Evolutionary conservation across 2,329 filamentous ascomycete species (phyloP).

Genomic region (Fusarium sublunatum): DNA sequence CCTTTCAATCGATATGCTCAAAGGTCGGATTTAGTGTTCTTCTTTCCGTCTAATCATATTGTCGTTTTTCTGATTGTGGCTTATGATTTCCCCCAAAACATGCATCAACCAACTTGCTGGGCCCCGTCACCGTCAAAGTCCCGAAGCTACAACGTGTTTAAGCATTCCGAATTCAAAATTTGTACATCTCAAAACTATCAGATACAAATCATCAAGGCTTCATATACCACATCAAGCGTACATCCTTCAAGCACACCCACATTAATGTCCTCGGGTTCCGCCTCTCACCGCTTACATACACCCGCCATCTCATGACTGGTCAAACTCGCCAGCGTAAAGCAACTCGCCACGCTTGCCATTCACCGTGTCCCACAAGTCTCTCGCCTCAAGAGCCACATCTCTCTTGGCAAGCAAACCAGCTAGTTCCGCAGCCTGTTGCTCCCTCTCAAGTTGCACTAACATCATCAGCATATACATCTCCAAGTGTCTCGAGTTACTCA

Average conservation of each 20-base stretch:
- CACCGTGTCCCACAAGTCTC: constrained; percentile 59
- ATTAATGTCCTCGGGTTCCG: too few species aligned
- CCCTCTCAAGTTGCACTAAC: constrained; percentile 56
- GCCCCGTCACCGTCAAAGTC: too few species aligned
- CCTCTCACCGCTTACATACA: too few species aligned
- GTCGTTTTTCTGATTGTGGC: too few species aligned
- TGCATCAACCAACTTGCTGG: too few species aligned
- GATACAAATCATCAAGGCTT: constrained; percentile 10
- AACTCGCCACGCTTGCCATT: constrained; percentile 58
- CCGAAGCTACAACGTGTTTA: too few species aligned
- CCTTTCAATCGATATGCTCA: too few species aligned
- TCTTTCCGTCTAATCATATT: too few species aligned
- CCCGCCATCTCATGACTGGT: constrained; percentile 28
- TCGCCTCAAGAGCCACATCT: constrained; percentile 51
- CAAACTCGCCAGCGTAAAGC: constrained; percentile 59
- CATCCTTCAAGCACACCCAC: background rate
- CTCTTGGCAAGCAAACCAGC: constrained; percentile 44
- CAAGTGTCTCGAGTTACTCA: constrained; percentile 49
- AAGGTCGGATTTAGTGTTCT: too few species aligned
- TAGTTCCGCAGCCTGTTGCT: constrained; percentile 52
- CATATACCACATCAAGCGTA: constrained; percentile 47
- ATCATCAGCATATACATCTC: background rate
- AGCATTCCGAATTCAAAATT: too few species aligned
- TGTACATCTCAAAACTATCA: too few species aligned
- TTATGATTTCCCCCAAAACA: too few species aligned